phyloP scores from a whole-genome alignment of 2,329 filamentous ascomycete species.

The Beauveria brongniartii region DNA sequence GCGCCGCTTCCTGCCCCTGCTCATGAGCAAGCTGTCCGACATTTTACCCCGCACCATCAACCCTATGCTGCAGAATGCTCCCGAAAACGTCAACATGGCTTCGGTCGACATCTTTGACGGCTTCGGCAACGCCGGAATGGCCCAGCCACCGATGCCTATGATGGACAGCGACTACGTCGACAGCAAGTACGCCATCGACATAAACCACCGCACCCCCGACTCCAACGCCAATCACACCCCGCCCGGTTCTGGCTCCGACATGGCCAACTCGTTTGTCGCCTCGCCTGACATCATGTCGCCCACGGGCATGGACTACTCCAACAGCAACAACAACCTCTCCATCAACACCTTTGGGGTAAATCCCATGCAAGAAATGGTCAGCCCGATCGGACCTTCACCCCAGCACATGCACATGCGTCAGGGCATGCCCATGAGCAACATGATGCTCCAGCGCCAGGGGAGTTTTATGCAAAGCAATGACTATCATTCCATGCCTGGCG shows the following conservation, averaged over 20 bases:
- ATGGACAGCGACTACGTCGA: constrained; percentile 41
- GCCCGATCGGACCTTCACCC: constrained; percentile 28
- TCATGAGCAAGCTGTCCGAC: constrained; percentile 69
- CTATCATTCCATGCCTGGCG: constrained; percentile 2
- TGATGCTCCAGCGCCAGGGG: constrained; percentile 23
- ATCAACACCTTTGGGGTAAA: constrained; percentile 35
- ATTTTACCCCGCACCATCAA: constrained; percentile 55
- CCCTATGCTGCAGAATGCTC: constrained; percentile 51
- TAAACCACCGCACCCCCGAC: constrained; percentile 27
- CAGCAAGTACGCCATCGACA: constrained; percentile 29
- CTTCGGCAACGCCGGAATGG: constrained; percentile 56
- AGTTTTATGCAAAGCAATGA: constrained; percentile 22
- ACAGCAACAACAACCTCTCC: constrained; percentile 17
- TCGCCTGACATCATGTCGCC: constrained; percentile 49
- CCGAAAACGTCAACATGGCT: constrained; percentile 44
- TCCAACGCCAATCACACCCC: constrained; percentile 23
- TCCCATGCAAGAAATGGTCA: constrained; percentile 45
- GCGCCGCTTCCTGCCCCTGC: constrained; percentile 66
- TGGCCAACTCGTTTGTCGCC: constrained; percentile 43
- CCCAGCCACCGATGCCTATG: constrained; percentile 37
- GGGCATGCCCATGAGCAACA: constrained; percentile 21
- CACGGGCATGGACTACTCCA: constrained; percentile 37
- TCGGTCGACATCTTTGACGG: constrained; percentile 58
- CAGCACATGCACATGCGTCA: constrained; percentile 23
- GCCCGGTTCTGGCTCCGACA: constrained; percentile 22